Evolutionary conservation across 495 filamentous ascomycete species (phyloP), one percentile per base, ranked within the genome.

Genomic region (Massariosphaeria phaeospora): DNA sequence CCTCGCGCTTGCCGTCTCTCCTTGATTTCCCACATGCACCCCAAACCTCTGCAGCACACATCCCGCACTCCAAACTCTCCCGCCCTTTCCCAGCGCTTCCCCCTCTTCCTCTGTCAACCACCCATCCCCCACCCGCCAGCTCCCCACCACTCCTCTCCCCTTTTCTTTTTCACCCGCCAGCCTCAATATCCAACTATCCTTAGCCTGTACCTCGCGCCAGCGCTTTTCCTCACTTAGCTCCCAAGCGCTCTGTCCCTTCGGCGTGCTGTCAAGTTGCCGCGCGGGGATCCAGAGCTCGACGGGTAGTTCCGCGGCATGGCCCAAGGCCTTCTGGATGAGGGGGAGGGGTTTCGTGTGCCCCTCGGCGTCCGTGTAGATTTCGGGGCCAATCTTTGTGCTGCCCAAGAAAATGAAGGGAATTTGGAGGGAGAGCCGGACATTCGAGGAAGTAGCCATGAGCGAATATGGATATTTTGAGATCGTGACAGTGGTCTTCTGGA

Each of bases 371-470:
- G 48, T 50, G 55, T 63, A 61, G 15, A 47, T 15, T 24, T 46
- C 15, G 29, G 41, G 12, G 27, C 59, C 59, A 25, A 55, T 33
- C 12, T 41, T 27, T 26, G 54, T 57, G 0, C 13, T 41, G 23
- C 58, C 58, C 23, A 66, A 43, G 17, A 67, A 53, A 24, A 43
- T 38, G 53, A 56, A 62, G 40, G 64, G 48, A 27, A 61, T 31
- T 18, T 33, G 25, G 30, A 61, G 7, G 29, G 35, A 18, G 12
- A 61, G 40, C n/a, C n/a, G n/a, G n/a, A n/a, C n/a, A n/a, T n/a
- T n/a, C n/a, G n/a, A n/a, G 15, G 50, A 42, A 12, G 41, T 36
- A 11, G 35, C 15, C 1, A 25, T 5, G 41, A 41, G 39, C 7
- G 20, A 2, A 21, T 6, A 2, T 11, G 12, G 27, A 12, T 36